Conservation (phyloP, 2,329 filamentous ascomycete genomes). For the Exophiala sp. region DNA sequence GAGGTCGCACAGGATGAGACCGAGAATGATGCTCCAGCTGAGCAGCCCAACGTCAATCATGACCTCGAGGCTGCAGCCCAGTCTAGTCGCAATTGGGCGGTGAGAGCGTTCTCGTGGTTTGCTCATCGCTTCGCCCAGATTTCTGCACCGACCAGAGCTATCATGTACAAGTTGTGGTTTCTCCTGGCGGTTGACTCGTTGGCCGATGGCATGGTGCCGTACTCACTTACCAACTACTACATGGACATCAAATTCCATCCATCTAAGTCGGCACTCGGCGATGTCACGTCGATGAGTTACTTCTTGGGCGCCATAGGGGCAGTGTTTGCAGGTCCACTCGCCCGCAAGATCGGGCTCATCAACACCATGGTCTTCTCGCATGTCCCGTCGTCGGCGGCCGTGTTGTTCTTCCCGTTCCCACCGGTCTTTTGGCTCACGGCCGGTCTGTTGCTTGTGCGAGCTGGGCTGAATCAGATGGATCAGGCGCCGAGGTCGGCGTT, state of each 20-base stretch:
- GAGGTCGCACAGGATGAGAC: constrained; percentile 25
- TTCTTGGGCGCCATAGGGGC: constrained; percentile 54
- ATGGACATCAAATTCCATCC: constrained; percentile 56
- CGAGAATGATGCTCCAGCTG: background rate
- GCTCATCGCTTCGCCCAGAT: constrained; percentile 48
- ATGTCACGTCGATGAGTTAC: constrained; percentile 55
- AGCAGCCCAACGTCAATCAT: background rate
- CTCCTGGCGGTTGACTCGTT: constrained; percentile 62
- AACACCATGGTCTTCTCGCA: constrained; percentile 65
- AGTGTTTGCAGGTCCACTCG: constrained; percentile 57
- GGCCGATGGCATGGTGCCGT: constrained; percentile 63
- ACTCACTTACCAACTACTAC: constrained; percentile 58
- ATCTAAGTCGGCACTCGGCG: constrained; percentile 57
- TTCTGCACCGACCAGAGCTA: constrained; percentile 53
- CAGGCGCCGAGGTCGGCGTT: constrained; percentile 65
- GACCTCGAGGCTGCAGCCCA: background rate
- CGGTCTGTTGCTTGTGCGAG: constrained; percentile 55
- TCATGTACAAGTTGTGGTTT: constrained; percentile 64
- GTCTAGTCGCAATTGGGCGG: background rate
- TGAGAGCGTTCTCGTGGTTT: constrained; percentile 9
- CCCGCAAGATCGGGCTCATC: constrained; percentile 58
- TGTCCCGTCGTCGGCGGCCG: constrained; percentile 60
- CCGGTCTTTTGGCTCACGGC: constrained; percentile 51
- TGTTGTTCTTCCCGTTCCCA: constrained; percentile 59
- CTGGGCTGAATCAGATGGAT: constrained; percentile 66